Evolutionary conservation across 1,284 basidiomycete genomes (phyloP).

Genomic region (Pseudozyma tsukubaensis): DNA sequence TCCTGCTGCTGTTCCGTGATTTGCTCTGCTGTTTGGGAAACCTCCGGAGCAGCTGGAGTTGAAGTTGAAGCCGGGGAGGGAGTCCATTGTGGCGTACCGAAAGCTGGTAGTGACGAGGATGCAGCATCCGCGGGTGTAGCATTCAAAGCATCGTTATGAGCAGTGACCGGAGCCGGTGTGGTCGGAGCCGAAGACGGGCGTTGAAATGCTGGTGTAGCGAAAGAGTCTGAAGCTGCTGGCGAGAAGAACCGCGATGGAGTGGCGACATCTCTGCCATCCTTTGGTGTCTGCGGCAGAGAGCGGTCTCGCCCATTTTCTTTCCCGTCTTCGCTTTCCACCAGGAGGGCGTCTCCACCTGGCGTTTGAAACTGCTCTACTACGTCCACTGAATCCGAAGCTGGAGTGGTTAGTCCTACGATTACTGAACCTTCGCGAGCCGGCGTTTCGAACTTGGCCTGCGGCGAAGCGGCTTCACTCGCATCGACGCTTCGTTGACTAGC

Average conservation of each 20-base stretch:
- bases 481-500: neutral
- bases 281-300: slow-evolving; percentile 10
- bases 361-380: too few relatives aligned
- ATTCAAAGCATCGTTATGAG: neutral
- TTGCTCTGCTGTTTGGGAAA: neutral
- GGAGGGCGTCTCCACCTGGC: too few relatives aligned
- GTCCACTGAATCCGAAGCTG: neutral
- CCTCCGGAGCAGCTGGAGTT: neutral
- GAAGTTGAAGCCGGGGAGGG: slow-evolving; percentile 3
- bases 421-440: neutral
- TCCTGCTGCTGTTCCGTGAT: too few relatives aligned
- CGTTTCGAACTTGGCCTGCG: neutral
- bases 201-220: slow-evolving; percentile 25
- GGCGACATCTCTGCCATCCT: neutral
- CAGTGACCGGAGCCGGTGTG: neutral
- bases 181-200: neutral
- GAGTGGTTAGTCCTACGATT: neutral
- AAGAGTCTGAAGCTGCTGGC: slow-evolving; percentile 23
- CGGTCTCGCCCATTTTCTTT: neutral
- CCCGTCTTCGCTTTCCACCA: neutral
- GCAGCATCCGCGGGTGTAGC: neutral
- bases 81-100: slow-evolving; percentile 27
- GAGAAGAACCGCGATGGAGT: slow-evolving; percentile 25
- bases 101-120: slow-evolving; percentile 5
- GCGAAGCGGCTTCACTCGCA: neutral